phyloP scores from a whole-genome alignment of 2,329 filamentous ascomycete genomes.

The Claviceps quebecensis region DNA sequence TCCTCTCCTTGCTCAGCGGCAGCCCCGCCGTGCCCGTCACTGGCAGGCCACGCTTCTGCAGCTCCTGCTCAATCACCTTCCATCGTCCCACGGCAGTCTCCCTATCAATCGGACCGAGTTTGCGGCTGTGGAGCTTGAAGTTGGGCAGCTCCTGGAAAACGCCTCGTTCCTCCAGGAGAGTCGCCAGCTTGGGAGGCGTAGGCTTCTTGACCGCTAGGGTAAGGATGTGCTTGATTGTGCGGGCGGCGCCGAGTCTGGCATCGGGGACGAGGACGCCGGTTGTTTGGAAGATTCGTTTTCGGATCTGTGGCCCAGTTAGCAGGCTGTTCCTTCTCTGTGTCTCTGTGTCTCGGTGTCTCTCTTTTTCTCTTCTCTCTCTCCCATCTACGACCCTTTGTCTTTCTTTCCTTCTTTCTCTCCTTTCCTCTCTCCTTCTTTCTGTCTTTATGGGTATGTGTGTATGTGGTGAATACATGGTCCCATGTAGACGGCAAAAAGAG shows the following conservation, averaged over 20 bases:
- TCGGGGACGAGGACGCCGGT: constrained; percentile 68
- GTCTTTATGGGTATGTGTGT: too few species aligned
- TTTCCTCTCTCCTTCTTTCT: not conserved
- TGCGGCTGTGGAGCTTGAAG: constrained; percentile 49
- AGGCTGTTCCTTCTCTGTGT: too few species aligned
- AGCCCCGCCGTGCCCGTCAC: constrained; percentile 31
- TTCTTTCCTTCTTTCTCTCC: not conserved
- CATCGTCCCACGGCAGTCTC: constrained; percentile 60
- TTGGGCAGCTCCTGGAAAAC: constrained; percentile 46
- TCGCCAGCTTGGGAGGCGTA: constrained; percentile 47
- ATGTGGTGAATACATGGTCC: not conserved
- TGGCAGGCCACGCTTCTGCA: constrained; percentile 47
- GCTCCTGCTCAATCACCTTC: constrained; percentile 65
- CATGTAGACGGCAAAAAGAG: not conserved
- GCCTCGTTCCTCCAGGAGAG: constrained; percentile 36
- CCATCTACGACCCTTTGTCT: not conserved
- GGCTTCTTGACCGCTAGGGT: constrained; percentile 37
- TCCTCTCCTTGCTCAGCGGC: constrained; percentile 27
- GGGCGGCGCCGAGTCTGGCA: constrained; percentile 42
- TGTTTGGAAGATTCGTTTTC: constrained; percentile 68
- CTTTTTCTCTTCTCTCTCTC: not conserved
- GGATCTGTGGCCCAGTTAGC: constrained; percentile 38
- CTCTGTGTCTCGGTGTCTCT: not conserved
- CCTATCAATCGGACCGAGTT: constrained; percentile 56
- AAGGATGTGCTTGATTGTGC: constrained; percentile 40